Base-by-base conservation (phyloP, 768 basidiomycete genomes). In the Rhodotorula sphaerocarpa region DNA sequence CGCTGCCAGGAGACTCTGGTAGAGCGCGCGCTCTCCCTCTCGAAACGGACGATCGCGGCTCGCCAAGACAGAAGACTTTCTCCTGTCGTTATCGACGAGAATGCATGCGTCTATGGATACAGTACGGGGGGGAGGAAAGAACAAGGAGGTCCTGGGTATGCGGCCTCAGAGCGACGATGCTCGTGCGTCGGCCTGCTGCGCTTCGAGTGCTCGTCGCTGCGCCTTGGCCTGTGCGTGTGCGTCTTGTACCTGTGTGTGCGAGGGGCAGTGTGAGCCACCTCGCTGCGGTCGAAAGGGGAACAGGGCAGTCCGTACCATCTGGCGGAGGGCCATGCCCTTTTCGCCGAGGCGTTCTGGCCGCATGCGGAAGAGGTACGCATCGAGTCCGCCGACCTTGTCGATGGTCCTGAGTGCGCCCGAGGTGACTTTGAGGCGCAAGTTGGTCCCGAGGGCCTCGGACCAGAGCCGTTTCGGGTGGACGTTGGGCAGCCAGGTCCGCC, bases 401-500 rank as follows among this genome's bases (percentile, higher is more conserved):
- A 92, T 87, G 12, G 86, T 88, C 74, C 81, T 82, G 72, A 92
- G 73, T 6, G 87, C 87, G 31, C 85, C 76, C 33, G 86, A 82
- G 1, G 88, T 87, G 55, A 90, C 75, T 71, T 87, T 87, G 31
- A 90, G 76, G 54, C 79, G 78, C 7, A 92, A 71, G 47, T 77
- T 77, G 54, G 79, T 74, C 34, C 80, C 82, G 41, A 90, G 75
- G 12, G 82, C 75, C 20, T 86, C 84, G 18, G 86, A 89, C 66
- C 77, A 80, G 48, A 90, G 70, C 3, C 83, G 81, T 75, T 90
- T 90, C 54, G 78, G 77, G 69, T 90, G 88, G 28, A 90, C 80
- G 75, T 92, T 92, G 41, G 90, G 90, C 16, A 89, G 78, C 90
- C 90, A 92, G 47, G 85, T 81, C 44, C 90, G 80, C 53, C 86